These are phyloP conservation scores for Aureobasidium lini DNA, from an alignment of 2,329 filamentous ascomycete species.

Conservation along the genomic window DNA sequence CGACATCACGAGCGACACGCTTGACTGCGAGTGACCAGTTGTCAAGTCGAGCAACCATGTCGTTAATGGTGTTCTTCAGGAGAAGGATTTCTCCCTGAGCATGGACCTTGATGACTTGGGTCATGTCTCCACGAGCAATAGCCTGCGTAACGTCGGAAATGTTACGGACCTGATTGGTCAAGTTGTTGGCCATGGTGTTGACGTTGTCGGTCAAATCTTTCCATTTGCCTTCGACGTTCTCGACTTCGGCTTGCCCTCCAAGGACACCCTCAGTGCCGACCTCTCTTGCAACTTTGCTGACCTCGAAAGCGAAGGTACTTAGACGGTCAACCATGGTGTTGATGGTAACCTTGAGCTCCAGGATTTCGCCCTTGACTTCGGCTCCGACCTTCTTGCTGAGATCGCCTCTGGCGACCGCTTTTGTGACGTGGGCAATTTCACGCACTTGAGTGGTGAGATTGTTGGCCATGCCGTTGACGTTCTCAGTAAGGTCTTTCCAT, in stretches of 20 bases:
- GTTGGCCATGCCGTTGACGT: constrained; percentile 48
- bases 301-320: constrained; percentile 57
- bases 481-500: constrained; percentile 48
- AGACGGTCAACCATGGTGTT: constrained; percentile 61
- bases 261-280: constrained; percentile 58
- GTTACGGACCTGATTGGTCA: constrained; percentile 67
- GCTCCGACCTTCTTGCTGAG: constrained; percentile 46
- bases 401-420: constrained; percentile 45
- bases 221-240: constrained; percentile 61
- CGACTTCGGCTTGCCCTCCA: constrained; percentile 57
- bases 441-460: constrained; percentile 46
- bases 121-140: constrained; percentile 93
- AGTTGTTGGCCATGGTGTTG: constrained; percentile 59
- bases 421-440: constrained; percentile 47
- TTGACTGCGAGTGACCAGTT: constrained; percentile 96
- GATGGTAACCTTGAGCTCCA: constrained; percentile 74
- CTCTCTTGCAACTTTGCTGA: constrained; percentile 58
- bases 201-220: constrained; percentile 60
- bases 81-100: constrained; percentile 92
- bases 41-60: constrained; percentile 93
- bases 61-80: constrained; percentile 93
- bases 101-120: constrained; percentile 89
- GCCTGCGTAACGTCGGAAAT: constrained; percentile 93
- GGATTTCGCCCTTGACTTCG: constrained; percentile 45
- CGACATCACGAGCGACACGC: constrained; percentile 90